Evolutionary conservation across 2,329 filamentous ascomycete species (phyloP), one percentile per base, ranked within the genome.

Genomic region (Penicillium sp.): DNA sequence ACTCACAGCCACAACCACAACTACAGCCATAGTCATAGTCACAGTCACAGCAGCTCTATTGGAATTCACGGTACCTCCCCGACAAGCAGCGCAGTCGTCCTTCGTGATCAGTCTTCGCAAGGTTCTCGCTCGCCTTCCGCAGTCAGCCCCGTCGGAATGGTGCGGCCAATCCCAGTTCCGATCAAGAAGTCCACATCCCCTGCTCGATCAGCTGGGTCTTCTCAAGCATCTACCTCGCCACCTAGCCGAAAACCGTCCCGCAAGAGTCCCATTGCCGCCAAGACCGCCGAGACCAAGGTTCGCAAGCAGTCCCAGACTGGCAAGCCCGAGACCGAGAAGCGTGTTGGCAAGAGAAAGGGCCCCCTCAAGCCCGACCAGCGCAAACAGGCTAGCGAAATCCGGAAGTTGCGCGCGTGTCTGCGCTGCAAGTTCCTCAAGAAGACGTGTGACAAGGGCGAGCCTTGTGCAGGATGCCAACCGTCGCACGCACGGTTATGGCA

Each of bases 371-470:
- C 92, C 11, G 93, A 97, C 74, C 93, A 97, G 80, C 85, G 93
- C 65, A 95, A 96, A 78, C 93, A 97, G 76, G 93, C 93, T 26
- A 94, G 92, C 69, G 93, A 97, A 77, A 97, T 97, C 72, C 87
- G 93, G 73, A 97, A 97, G 77, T 81, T 97, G 66, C 85, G 93
- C 70, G 93, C 93, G 45, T 97, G 93, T 74, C 80, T 97, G 67
- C 88, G 93, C 63, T 97, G 93, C 84, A 97, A 97, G 79, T 97
- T 97, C 80, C 82, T 97, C 73, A 97, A 97, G 84, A 97, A 97
- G 84, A 97, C 93, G 46, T 97, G 93, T 72, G 93, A 97, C 76
- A 97, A 95, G 80, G 93, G 93, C 61, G 92, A 97, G 78, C 93
- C 93, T 55, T 97, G 93, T 76, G 89, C 88, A 67, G 93, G 93